Evolutionary conservation across 495 filamentous ascomycete genomes (phyloP).

Genomic region (Apodospora peruviana): DNA sequence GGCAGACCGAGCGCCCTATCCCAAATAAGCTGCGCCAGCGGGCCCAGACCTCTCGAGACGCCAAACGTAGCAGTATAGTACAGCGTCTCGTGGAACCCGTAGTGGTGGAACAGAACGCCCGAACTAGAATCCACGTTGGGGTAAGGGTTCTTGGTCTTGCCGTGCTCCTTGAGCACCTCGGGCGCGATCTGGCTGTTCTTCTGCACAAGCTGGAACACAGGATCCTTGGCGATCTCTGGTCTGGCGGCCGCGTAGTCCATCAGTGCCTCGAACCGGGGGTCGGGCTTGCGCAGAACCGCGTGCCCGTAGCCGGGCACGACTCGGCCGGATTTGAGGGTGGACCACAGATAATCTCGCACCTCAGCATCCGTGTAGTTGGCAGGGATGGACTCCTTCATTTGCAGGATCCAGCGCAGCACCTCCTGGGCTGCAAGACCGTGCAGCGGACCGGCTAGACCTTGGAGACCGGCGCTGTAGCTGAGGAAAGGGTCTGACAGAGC

Average conservation of each 20-base stretch:
- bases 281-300: constrained; percentile 93
- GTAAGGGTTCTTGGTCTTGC: constrained; percentile 98
- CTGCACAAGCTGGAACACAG: constrained; percentile 89
- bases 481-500: constrained; percentile 94
- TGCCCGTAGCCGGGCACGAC: constrained; percentile 98
- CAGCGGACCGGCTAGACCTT: constrained; percentile 89
- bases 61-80: constrained; percentile 99
- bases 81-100: constrained; percentile 90
- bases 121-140: constrained; percentile 92
- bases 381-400: constrained; percentile 88
- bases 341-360: constrained; percentile 86
- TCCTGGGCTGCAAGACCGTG: constrained; percentile 84
- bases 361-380: constrained; percentile 68
- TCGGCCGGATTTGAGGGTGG: constrained; percentile 84
- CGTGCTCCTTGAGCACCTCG: constrained; percentile 81
- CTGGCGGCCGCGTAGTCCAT: constrained; percentile 90
- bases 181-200: constrained; percentile 75
- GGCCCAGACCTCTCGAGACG: constrained; percentile 85
- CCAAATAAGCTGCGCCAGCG: constrained; percentile 92
- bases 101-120: constrained; percentile 94
- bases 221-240: constrained; percentile 77
- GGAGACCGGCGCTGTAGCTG: constrained; percentile 90
- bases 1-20: constrained; percentile 89
- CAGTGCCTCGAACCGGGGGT: constrained; percentile 90
- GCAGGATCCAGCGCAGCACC: constrained; percentile 88